Conservation (phyloP, 129 eudicot species). For the Artemisia annua region DNA sequence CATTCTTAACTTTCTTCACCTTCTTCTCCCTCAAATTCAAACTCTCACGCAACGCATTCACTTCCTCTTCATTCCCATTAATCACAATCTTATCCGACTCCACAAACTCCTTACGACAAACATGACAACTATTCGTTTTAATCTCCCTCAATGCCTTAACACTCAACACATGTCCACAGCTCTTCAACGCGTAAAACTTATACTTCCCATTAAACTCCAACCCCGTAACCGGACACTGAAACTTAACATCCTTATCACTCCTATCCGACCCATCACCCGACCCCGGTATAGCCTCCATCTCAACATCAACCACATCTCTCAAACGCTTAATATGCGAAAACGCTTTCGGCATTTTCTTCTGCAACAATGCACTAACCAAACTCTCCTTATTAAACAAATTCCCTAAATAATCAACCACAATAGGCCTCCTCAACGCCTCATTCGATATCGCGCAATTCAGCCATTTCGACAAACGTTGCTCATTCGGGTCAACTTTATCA, state of each 20-base stretch:
- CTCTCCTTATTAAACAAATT: slow-evolving; percentile 80
- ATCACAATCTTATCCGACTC: slow-evolving; percentile 79
- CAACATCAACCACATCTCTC: slow-evolving; percentile 76
- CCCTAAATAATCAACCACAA: slow-evolving; percentile 79
- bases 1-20: slow-evolving; percentile 38
- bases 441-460: slow-evolving; percentile 73
- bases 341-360: slow-evolving; percentile 59
- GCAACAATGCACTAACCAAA: slow-evolving; percentile 70
- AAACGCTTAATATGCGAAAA: slow-evolving; percentile 78
- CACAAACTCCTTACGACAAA: slow-evolving; percentile 72
- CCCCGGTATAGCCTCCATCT: slow-evolving; percentile 46
- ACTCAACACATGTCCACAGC: slow-evolving; percentile 89
- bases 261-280: not conserved
- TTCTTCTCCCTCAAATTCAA: slow-evolving; percentile 32
- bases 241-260: slow-evolving; percentile 30
- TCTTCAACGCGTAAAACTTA: slow-evolving; percentile 65
- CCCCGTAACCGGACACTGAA: slow-evolving; percentile 82
- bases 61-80: slow-evolving; percentile 85
- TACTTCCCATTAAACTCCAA: slow-evolving; percentile 86
- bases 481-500: slow-evolving; percentile 85
- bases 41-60: slow-evolving; percentile 51
- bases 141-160: slow-evolving; percentile 85
- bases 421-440: slow-evolving; percentile 78
- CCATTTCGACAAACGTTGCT: slow-evolving; percentile 71
- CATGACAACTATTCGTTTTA: slow-evolving; percentile 66